phyloP scores from a whole-genome alignment of 352 stramenopile genomes.

The Phytophthora vignae region DNA sequence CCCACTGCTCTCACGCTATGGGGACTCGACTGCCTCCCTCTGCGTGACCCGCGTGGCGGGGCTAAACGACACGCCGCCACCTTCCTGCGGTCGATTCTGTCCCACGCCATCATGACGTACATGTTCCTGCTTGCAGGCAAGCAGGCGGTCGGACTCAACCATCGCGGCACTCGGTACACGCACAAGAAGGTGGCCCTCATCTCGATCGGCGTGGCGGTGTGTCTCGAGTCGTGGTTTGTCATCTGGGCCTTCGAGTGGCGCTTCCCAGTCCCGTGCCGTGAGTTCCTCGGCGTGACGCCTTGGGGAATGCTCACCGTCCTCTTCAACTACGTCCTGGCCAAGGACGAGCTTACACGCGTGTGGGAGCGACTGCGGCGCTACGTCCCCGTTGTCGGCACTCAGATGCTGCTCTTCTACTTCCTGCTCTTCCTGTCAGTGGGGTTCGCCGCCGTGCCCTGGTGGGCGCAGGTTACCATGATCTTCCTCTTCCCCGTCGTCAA shows the following conservation, averaged over 20 bases:
- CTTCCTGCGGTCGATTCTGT: slow-evolving; percentile 17
- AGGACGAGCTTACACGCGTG: slow-evolving; percentile 8
- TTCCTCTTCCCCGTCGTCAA: slow-evolving; percentile 30
- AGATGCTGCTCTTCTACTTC: slow-evolving; percentile 30
- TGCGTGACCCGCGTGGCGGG: slow-evolving; percentile 6
- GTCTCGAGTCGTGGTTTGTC: slow-evolving; percentile 18
- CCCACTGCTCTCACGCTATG: slow-evolving; percentile 19
- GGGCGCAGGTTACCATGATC: slow-evolving; percentile 18
- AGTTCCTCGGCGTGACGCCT: slow-evolving; percentile 13
- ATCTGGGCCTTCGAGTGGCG: slow-evolving; percentile 18
- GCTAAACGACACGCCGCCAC: slow-evolving; percentile 6
- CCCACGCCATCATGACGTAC: slow-evolving; percentile 17
- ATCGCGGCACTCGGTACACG: slow-evolving; percentile 11
- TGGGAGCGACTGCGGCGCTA: slow-evolving; percentile 13
- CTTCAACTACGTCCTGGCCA: slow-evolving; percentile 17
- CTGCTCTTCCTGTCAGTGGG: slow-evolving; percentile 23
- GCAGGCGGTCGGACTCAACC: slow-evolving; percentile 15
- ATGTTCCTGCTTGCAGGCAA: slow-evolving; percentile 10
- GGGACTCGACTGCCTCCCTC: slow-evolving; percentile 7
- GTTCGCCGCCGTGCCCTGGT: slow-evolving; percentile 8
- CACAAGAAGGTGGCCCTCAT: slow-evolving; percentile 22
- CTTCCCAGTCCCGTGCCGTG: slow-evolving; percentile 24
- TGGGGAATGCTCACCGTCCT: slow-evolving; percentile 17
- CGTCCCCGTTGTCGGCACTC: slow-evolving; percentile 17
- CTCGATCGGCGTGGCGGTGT: slow-evolving; percentile 10